These are phyloP conservation scores for Saturnispora bothae DNA, from an alignment of 805 yeast genomes.

Conservation along the genomic window DNA sequence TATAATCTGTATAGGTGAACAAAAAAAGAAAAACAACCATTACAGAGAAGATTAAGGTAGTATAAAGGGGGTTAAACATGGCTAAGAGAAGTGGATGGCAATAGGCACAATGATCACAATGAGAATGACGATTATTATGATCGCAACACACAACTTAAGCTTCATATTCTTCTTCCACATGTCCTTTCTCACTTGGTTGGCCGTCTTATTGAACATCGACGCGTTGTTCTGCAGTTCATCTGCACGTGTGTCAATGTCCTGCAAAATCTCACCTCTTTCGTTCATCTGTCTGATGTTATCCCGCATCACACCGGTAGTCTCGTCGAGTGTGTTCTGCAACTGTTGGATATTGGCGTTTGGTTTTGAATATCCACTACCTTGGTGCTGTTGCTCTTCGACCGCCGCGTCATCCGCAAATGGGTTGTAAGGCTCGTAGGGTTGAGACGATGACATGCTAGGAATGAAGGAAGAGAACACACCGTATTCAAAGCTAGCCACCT, in stretches of 20 bases:
- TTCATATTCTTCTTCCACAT: slow-evolving; percentile 99
- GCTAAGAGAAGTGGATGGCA: slow-evolving; percentile 65
- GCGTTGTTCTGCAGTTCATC: slow-evolving; percentile 88
- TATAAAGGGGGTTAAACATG: not conserved
- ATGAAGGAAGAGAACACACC: too few relatives aligned
- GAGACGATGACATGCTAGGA: slow-evolving; percentile 23
- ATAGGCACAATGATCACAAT: slow-evolving; percentile 88
- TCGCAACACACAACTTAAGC: slow-evolving; percentile 85
- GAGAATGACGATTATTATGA: slow-evolving; percentile 64
- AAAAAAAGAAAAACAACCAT: too few relatives aligned
- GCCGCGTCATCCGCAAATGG: slow-evolving; percentile 25
- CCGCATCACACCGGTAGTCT: slow-evolving; percentile 95
- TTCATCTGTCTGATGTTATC: slow-evolving; percentile 94
- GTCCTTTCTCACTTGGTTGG: slow-evolving; percentile 93
- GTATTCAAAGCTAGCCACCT: too few relatives aligned
- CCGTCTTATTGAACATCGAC: slow-evolving; percentile 91
- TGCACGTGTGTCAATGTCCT: slow-evolving; percentile 85
- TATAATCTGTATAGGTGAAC: too few relatives aligned
- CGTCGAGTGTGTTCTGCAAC: slow-evolving; percentile 31
- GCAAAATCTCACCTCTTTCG: slow-evolving; percentile 88
- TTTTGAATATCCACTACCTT: slow-evolving; percentile 13
- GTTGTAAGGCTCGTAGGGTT: slow-evolving; percentile 27
- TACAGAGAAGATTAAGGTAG: not conserved
- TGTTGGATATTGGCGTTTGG: slow-evolving; percentile 18
- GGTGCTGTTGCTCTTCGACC: slow-evolving; percentile 14